Conservation (phyloP, 2,329 filamentous ascomycete species). For the Colletotrichum shisoi region DNA sequence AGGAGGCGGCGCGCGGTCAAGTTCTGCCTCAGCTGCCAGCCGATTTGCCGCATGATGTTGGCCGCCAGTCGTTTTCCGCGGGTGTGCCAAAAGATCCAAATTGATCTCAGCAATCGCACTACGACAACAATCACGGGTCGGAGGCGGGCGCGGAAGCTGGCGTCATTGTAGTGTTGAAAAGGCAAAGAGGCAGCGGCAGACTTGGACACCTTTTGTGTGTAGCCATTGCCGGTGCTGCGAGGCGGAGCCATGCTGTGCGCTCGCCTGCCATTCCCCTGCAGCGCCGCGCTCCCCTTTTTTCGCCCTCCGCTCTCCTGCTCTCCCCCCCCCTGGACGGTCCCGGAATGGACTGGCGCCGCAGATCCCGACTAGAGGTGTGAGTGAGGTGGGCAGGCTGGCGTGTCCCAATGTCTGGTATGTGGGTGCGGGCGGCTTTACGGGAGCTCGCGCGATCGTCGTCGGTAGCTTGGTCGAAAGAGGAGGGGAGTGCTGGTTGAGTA, state of each 20-base stretch:
- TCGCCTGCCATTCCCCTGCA: slow-evolving; percentile 45
- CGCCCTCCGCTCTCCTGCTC: not conserved
- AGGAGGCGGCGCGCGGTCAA: slow-evolving; percentile 61
- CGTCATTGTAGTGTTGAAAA: slow-evolving; percentile 40
- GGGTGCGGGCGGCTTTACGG: slow-evolving; percentile 14
- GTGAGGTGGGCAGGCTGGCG: slow-evolving; percentile 23
- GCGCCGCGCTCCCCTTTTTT: slow-evolving; percentile 24
- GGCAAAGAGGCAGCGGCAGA: slow-evolving; percentile 14
- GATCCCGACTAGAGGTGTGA: slow-evolving; percentile 1
- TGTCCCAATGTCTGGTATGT: slow-evolving; percentile 18
- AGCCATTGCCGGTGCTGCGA: slow-evolving; percentile 50
- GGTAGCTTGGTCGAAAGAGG: slow-evolving; percentile 10
- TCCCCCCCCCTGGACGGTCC: slow-evolving; percentile 6
- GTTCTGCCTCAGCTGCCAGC: slow-evolving; percentile 53
- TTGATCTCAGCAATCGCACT: slow-evolving; percentile 21
- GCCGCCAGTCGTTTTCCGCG: slow-evolving; percentile 29
- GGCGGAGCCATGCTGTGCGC: slow-evolving; percentile 47
- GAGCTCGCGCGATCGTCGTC: slow-evolving; percentile 33
- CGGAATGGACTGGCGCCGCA: slow-evolving; percentile 32
- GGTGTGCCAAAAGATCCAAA: slow-evolving; percentile 35
- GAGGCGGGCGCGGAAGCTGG: slow-evolving; percentile 39
- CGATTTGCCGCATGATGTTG: slow-evolving; percentile 28
- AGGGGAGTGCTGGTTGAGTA: not conserved
- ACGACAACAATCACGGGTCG: slow-evolving; percentile 21
- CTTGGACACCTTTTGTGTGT: slow-evolving; percentile 36